A percentile compares a stretch with the other conserved stretches of the same genome.
Evolutionary conservation across 768 basidiomycete species (phyloP).

Genomic region (Termitomyces sp.): DNA sequence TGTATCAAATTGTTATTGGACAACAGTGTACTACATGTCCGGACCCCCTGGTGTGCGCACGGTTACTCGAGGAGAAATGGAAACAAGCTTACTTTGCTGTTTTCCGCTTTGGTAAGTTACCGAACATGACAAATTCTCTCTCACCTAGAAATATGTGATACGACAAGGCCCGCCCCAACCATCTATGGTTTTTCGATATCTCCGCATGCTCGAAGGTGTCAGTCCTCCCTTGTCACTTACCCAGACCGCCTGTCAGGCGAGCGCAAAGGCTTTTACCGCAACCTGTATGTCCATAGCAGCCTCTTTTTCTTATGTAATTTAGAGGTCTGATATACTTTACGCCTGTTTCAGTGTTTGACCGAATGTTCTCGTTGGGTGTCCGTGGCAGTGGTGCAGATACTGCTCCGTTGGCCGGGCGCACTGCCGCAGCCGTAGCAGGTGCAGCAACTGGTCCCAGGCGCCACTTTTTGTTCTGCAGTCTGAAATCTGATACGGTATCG

Average conservation of each 20-base stretch:
- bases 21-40: conserved; percentile 82
- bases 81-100: conserved; percentile 83
- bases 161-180: conserved; percentile 79
- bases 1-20: background rate
- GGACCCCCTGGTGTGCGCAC: conserved; percentile 75
- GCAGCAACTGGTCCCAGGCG: conserved; percentile 70
- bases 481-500: conserved; percentile 58
- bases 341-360: conserved; percentile 68
- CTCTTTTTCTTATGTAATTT: background rate
- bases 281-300: conserved; percentile 52
- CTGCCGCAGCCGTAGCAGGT: conserved; percentile 62
- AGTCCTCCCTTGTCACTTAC: conserved; percentile 85
- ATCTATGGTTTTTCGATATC: conserved; percentile 90
- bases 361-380: conserved; percentile 86
- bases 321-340: conserved; percentile 1
- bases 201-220: conserved; percentile 86
- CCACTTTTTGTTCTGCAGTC: conserved; percentile 80
- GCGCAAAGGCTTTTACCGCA: conserved; percentile 86
- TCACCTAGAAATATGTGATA: conserved; percentile 2
- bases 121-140: background rate
- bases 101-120: conserved; percentile 74
- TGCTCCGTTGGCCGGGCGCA: conserved; percentile 58
- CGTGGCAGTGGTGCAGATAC: conserved; percentile 73
- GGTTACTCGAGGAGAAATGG: conserved; percentile 91
- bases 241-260: conserved; percentile 85